A percentile compares a stretch with the other conserved stretches of the same genome.
Evolutionary conservation across 2,329 filamentous ascomycete species (phyloP).

Genomic region (Microdochium nivale): DNA sequence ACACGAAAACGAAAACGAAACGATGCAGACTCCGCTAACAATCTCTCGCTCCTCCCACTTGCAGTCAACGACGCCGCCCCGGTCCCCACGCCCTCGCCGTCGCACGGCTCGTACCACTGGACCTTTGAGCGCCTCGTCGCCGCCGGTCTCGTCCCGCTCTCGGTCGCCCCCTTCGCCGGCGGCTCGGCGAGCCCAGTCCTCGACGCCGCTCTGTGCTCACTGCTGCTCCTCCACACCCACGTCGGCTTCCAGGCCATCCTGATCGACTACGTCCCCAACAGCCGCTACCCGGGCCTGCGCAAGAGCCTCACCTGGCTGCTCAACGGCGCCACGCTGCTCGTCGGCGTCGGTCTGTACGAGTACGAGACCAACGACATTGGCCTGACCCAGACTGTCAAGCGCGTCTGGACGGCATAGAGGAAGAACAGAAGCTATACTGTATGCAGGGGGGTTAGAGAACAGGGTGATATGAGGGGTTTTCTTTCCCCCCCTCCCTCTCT

Average conservation of each 20-base stretch:
- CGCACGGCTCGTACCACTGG: constrained; percentile 98
- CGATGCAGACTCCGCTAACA: too few relatives aligned
- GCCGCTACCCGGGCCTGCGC: constrained; percentile 58
- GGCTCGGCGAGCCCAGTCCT: constrained; percentile 83
- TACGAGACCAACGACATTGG: constrained; percentile 99
- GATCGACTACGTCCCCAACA: constrained; percentile 80
- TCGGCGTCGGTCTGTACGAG: constrained; percentile 87
- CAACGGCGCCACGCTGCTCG: constrained; percentile 68
- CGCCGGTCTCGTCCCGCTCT: constrained; percentile 74
- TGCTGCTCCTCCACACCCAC: constrained; percentile 86
- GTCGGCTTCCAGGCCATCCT: constrained; percentile 88
- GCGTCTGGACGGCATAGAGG: constrained; percentile 73
- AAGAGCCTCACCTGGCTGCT: constrained; percentile 69
- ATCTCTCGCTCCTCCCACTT: constrained; percentile 10
- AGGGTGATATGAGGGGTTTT: neutral
- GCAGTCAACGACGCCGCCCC: constrained; percentile 80
- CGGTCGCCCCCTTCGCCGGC: constrained; percentile 83
- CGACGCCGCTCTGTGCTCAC: constrained; percentile 77
- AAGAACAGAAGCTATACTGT: neutral
- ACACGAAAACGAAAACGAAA: too few relatives aligned
- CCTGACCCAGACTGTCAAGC: constrained; percentile 79
- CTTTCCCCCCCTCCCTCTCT: too few relatives aligned
- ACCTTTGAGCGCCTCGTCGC: constrained; percentile 85
- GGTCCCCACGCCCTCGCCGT: constrained; percentile 61
- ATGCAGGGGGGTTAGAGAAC: neutral